Conservation (phyloP, 441 rosid species). For the Biscutella auriculata region DNA sequence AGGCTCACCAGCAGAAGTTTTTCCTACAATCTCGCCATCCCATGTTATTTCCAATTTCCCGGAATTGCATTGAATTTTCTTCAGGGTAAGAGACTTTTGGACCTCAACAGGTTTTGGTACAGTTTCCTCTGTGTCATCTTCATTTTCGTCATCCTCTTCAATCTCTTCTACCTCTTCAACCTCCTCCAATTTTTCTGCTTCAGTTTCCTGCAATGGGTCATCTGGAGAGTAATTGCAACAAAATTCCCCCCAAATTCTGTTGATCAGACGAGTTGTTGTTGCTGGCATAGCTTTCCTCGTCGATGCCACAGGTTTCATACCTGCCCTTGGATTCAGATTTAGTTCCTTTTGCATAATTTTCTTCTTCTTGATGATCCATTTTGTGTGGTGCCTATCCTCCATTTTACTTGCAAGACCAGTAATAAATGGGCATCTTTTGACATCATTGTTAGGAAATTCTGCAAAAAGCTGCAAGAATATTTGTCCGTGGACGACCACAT, state of each 20-base stretch:
- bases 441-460: slow-evolving; percentile 33
- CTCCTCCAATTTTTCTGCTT: slow-evolving; percentile 42
- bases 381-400: slow-evolving; percentile 69
- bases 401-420: slow-evolving; percentile 43
- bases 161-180: too few species aligned
- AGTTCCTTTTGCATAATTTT: slow-evolving; percentile 27
- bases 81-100: slow-evolving; percentile 24
- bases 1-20: slow-evolving; percentile 37
- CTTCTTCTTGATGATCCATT: slow-evolving; percentile 57
- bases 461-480: slow-evolving; percentile 62
- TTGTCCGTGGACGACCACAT: slow-evolving; percentile 71
- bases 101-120: slow-evolving; percentile 16
- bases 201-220: slow-evolving; percentile 33
- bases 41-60: slow-evolving; percentile 34
- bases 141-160: slow-evolving; percentile 40
- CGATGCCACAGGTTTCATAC: slow-evolving; percentile 42
- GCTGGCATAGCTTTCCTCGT: slow-evolving; percentile 70
- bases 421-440: slow-evolving; percentile 57
- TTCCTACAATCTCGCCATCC: slow-evolving; percentile 40
- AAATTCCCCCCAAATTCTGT: slow-evolving; percentile 78
- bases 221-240: slow-evolving; percentile 65
- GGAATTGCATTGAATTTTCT: slow-evolving; percentile 20
- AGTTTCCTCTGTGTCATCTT: neutral
- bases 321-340: slow-evolving; percentile 64
- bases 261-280: slow-evolving; percentile 65